A percentile compares a stretch with the other conserved stretches of the same genome.
Evolutionary conservation across 2,329 filamentous ascomycete genomes (phyloP).

Genomic region (Trichoderma sp.): DNA sequence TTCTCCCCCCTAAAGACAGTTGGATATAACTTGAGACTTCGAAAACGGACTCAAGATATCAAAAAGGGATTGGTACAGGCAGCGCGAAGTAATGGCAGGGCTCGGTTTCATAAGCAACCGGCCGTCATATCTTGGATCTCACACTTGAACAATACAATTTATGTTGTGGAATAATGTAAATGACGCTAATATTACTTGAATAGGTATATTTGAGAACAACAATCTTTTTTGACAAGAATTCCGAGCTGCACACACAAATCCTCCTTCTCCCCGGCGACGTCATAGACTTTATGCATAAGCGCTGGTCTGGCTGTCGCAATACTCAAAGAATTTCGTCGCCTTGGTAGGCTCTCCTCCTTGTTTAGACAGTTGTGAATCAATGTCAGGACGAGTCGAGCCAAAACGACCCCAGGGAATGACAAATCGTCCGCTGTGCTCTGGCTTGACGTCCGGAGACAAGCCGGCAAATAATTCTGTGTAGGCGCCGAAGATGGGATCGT

Average conservation of each 20-base stretch:
- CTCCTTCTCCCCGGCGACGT: not conserved
- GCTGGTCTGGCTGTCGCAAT: conserved; percentile 8
- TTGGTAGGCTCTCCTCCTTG: not conserved
- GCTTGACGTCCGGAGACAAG: conserved; percentile 42
- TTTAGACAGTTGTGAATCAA: not conserved
- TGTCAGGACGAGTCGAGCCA: conserved; percentile 2
- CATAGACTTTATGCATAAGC: not conserved
- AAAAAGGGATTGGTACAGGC: no score
- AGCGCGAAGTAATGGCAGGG: not conserved
- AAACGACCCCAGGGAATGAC: conserved; percentile 18
- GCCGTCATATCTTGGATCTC: no score
- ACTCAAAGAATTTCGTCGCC: conserved; percentile 14
- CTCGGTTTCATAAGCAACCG: not conserved
- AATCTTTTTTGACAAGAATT: not conserved
- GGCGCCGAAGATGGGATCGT: conserved; percentile 39
- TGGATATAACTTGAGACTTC: not conserved
- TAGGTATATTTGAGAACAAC: not conserved
- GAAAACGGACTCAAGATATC: no score
- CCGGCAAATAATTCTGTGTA: conserved; percentile 49
- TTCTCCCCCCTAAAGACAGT: not conserved
- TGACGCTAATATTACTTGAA: not conserved
- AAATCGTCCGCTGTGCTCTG: conserved; percentile 25
- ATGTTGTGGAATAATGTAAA: not conserved
- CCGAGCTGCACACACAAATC: not conserved
- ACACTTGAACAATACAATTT: not conserved